Percentiles rank a stretch among this genome's conserved stretches.
Evolutionary conservation across 345 rosid genomes (phyloP).

Genomic region (Zanthoxylum bungeanum): DNA sequence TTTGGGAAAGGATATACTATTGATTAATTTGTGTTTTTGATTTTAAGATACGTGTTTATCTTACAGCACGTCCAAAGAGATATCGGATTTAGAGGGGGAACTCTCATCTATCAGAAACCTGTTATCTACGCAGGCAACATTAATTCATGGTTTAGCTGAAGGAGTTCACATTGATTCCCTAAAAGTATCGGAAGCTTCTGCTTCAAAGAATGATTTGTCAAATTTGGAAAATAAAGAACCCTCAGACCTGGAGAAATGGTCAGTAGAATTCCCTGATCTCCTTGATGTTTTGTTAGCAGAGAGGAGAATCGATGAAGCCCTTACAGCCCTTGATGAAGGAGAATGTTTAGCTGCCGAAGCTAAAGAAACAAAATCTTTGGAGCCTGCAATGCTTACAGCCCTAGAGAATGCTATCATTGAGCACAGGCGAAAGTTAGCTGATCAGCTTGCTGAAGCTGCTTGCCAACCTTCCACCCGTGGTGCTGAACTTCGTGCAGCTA

Average conservation of each 20-base stretch:
- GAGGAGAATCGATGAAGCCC: slow-evolving; percentile 93
- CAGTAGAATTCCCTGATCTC: slow-evolving; percentile 77
- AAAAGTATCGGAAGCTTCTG: slow-evolving; percentile 42
- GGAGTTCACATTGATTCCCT: slow-evolving; percentile 69
- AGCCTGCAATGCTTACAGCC: slow-evolving; percentile 42
- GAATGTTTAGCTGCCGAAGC: slow-evolving; percentile 64
- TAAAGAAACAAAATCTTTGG: slow-evolving; percentile 49
- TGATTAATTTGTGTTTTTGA: neutral
- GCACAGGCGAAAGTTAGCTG: slow-evolving; percentile 82
- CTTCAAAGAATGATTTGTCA: slow-evolving; percentile 29
- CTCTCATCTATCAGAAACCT: slow-evolving; percentile 86
- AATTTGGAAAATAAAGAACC: slow-evolving; percentile 54
- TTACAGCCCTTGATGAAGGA: slow-evolving; percentile 85
- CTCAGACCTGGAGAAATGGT: slow-evolving; percentile 87
- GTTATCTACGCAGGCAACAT: slow-evolving; percentile 89
- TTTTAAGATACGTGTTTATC: slow-evolving; percentile 7
- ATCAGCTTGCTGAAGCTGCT: slow-evolving; percentile 96
- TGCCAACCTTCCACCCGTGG: slow-evolving; percentile 96
- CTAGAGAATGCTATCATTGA: slow-evolving; percentile 60
- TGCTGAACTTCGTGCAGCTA: slow-evolving; percentile 88
- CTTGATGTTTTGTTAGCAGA: slow-evolving; percentile 95
- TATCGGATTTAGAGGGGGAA: slow-evolving; percentile 98
- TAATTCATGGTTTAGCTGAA: slow-evolving; percentile 88
- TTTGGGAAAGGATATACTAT: neutral
- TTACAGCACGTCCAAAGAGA: slow-evolving; percentile 93